These are phyloP conservation scores for Fusarium miscanthi DNA, from an alignment of 2,329 filamentous ascomycete genomes.

Conservation along the genomic window DNA sequence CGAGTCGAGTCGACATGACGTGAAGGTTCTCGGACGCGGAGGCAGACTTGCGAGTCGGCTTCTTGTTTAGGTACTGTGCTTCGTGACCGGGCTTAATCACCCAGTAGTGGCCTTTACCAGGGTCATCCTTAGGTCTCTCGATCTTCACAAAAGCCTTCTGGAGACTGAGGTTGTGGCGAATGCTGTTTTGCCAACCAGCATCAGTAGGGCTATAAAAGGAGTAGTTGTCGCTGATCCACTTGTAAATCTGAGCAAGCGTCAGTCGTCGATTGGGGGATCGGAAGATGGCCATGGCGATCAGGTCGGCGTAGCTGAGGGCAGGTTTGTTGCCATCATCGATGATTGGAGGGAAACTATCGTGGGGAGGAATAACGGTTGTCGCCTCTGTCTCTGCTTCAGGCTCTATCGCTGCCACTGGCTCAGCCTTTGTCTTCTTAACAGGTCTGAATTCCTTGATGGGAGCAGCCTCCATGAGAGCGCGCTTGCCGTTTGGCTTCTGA, in stretches of 20 bases:
- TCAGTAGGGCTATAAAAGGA: slow-evolving; percentile 87
- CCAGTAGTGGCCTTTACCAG: slow-evolving; percentile 98
- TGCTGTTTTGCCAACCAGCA: slow-evolving; percentile 98
- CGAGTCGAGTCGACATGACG: slow-evolving; percentile 67
- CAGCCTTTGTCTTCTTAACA: slow-evolving; percentile 74
- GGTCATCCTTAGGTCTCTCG: slow-evolving; percentile 95
- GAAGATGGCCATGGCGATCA: slow-evolving; percentile 97
- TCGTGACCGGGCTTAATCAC: slow-evolving; percentile 91
- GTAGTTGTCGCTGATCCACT: slow-evolving; percentile 98
- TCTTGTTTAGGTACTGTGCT: slow-evolving; percentile 89
- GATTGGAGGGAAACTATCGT: slow-evolving; percentile 82
- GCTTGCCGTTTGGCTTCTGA: slow-evolving; percentile 66
- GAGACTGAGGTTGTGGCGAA: slow-evolving; percentile 95
- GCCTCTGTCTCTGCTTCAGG: slow-evolving; percentile 4
- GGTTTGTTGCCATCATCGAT: slow-evolving; percentile 91
- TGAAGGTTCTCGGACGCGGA: slow-evolving; percentile 68
- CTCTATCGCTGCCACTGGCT: slow-evolving; percentile 50
- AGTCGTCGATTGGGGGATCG: slow-evolving; percentile 84
- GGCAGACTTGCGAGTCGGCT: slow-evolving; percentile 70
- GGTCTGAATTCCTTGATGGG: slow-evolving; percentile 75
- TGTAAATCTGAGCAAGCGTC: slow-evolving; percentile 96
- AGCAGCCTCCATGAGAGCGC: slow-evolving; percentile 77
- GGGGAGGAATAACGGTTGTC: slow-evolving; percentile 65
- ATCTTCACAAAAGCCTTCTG: slow-evolving; percentile 98
- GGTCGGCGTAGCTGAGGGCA: slow-evolving; percentile 89